Conservation (phyloP, 768 basidiomycete species). For the Mycena galopus region DNA sequence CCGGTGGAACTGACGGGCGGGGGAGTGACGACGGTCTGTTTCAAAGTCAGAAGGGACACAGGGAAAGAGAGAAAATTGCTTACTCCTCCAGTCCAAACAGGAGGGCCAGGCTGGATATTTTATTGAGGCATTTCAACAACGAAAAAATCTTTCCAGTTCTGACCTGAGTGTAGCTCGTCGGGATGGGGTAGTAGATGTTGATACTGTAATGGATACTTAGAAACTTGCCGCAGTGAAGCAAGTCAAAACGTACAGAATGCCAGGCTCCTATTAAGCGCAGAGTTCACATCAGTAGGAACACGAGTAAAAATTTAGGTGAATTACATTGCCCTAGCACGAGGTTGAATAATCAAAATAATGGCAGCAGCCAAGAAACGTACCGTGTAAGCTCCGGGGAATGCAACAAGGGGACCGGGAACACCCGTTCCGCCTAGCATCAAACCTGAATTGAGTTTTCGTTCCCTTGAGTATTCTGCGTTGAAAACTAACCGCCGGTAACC, state of each 20-base stretch:
- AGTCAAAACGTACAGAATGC: conserved; percentile 26
- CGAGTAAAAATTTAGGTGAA: not conserved
- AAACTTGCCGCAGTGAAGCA: not conserved
- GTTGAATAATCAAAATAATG: not conserved
- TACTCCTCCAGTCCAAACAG: conserved; percentile 20
- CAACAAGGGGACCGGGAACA: conserved; percentile 48
- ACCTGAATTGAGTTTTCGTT: not conserved
- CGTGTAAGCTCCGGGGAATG: conserved; percentile 52
- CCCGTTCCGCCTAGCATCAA: conserved; percentile 43
- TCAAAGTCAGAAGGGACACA: not conserved
- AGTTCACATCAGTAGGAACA: not conserved
- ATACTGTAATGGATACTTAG: not conserved
- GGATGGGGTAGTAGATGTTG: conserved; percentile 36
- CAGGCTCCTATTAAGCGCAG: conserved; percentile 19
- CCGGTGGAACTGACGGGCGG: not conserved
- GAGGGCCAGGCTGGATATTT: conserved; percentile 23
- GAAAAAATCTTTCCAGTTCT: not conserved
- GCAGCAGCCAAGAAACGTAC: conserved; percentile 16
- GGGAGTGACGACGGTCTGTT: not conserved
- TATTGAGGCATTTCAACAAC: not conserved
- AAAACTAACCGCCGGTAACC: conserved; percentile 22
- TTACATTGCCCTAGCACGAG: conserved; percentile 5
- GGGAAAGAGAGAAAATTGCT: not conserved
- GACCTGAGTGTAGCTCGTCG: conserved; percentile 30
- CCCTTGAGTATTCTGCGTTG: not conserved